A percentile compares a stretch with the other conserved stretches of the same genome.
These are phyloP conservation scores for Cylindrodendrum hubeiense DNA, from an alignment of 2,329 filamentous ascomycete species.

Conservation along the genomic window DNA sequence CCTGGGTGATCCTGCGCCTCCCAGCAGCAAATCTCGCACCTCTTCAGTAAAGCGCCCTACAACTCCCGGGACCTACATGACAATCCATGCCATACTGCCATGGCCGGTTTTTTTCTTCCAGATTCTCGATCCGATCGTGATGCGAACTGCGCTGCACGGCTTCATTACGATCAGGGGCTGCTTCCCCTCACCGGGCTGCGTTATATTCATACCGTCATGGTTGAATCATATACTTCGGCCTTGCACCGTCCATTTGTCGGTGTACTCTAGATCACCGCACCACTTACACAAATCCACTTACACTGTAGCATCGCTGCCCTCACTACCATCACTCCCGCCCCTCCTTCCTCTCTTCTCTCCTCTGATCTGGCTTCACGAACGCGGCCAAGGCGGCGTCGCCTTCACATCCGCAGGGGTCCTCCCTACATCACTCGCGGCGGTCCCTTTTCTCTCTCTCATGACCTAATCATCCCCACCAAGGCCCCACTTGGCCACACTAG, in stretches of 20 bases:
- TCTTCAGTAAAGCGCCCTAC: slow-evolving; percentile 14
- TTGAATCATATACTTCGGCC: neutral
- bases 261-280: slow-evolving; percentile 16
- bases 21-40: slow-evolving; percentile 9
- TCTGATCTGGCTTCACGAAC: neutral
- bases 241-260: slow-evolving; percentile 6
- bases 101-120: slow-evolving; percentile 3
- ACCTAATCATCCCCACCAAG: slow-evolving; percentile 14
- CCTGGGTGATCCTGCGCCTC: slow-evolving; percentile 10
- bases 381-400: slow-evolving; percentile 15
- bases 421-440: neutral
- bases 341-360: neutral
- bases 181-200: neutral
- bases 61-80: slow-evolving; percentile 16
- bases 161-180: slow-evolving; percentile 10
- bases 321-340: slow-evolving; percentile 17
- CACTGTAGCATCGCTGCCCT: slow-evolving; percentile 21
- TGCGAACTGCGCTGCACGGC: slow-evolving; percentile 12
- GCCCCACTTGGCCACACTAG: neutral
- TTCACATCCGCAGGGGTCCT: neutral
- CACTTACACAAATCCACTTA: slow-evolving; percentile 6
- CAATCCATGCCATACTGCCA: slow-evolving; percentile 15
- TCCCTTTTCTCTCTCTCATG: slow-evolving; percentile 10
- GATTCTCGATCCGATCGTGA: slow-evolving; percentile 24
- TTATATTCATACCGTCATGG: slow-evolving; percentile 5